phyloP scores from a whole-genome alignment of 495 filamentous ascomycete genomes.

The Neurospora sp. region DNA sequence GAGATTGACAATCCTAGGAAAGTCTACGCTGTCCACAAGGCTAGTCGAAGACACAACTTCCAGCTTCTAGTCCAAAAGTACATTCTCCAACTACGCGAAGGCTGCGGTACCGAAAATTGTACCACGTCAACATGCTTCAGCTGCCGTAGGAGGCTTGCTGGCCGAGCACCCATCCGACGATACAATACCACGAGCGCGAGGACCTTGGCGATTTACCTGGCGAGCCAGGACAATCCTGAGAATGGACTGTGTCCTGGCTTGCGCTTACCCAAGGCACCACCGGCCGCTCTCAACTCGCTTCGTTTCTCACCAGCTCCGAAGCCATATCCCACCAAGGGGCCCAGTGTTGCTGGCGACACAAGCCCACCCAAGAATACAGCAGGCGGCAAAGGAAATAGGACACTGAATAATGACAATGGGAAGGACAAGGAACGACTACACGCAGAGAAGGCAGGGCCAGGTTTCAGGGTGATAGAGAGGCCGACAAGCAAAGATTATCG shows the following conservation, averaged over 20 bases:
- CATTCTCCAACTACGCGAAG: slow-evolving; percentile 72
- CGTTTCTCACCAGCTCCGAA: slow-evolving; percentile 24
- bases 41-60: slow-evolving; percentile 41
- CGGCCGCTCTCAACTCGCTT: slow-evolving; percentile 28
- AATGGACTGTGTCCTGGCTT: slow-evolving; percentile 57
- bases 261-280: slow-evolving; percentile 23
- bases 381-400: not conserved
- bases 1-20: slow-evolving; percentile 43
- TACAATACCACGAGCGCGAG: slow-evolving; percentile 63
- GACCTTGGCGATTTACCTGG: slow-evolving; percentile 67
- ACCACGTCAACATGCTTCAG: slow-evolving; percentile 72
- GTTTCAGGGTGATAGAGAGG: slow-evolving; percentile 28
- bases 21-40: slow-evolving; percentile 41
- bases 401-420: not conserved
- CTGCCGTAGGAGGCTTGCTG: slow-evolving; percentile 54
- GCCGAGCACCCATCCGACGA: slow-evolving; percentile 57
- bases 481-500: slow-evolving; percentile 63
- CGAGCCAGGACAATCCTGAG: slow-evolving; percentile 69
- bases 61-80: slow-evolving; percentile 52
- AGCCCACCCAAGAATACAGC: slow-evolving; percentile 2
- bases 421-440: not conserved
- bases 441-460: slow-evolving; percentile 8
- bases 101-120: slow-evolving; percentile 63
- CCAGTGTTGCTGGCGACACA: not conserved
- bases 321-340: slow-evolving; percentile 7